Evolutionary conservation across 2,329 filamentous ascomycete genomes (phyloP).

Genomic region (Rutstroemia sp.): DNA sequence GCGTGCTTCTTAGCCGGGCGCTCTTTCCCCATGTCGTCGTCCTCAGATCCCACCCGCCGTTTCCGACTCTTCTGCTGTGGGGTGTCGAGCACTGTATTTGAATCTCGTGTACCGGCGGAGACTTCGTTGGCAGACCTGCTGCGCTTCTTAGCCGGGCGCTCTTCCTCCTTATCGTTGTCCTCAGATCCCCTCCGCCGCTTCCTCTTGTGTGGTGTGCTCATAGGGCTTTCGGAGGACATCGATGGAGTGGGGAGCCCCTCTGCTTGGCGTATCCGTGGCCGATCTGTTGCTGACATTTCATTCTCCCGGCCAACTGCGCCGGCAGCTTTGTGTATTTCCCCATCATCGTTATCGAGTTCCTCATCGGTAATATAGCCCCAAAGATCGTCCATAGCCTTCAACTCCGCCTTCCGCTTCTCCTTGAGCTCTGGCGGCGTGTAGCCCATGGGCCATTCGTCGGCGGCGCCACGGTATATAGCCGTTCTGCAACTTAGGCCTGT

Average conservation of each 20-base stretch:
- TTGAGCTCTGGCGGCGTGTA: background rate
- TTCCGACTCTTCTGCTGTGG: background rate
- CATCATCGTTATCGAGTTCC: background rate
- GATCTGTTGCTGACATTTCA: background rate
- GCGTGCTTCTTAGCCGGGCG: background rate
- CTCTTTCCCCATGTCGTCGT: background rate
- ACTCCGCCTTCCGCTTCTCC: background rate
- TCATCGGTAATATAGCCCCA: background rate
- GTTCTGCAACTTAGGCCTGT: background rate
- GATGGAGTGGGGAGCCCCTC: background rate
- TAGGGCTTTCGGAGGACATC: background rate
- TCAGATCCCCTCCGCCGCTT: background rate
- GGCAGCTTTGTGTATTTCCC: background rate
- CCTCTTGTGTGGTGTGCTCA: background rate
- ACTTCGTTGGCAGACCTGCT: background rate
- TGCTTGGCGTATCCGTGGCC: background rate
- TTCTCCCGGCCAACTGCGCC: background rate
- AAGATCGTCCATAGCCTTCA: background rate
- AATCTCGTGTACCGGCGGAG: background rate
- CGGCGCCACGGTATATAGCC: background rate
- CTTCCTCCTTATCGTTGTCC: background rate
- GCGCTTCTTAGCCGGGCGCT: background rate
- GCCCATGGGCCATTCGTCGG: background rate
- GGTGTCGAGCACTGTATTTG: background rate
- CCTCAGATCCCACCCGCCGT: background rate